A percentile compares a stretch with the other conserved stretches of the same genome.
Evolutionary conservation across 768 basidiomycete genomes (phyloP).

Genomic region (Lentinula guzmanii): DNA sequence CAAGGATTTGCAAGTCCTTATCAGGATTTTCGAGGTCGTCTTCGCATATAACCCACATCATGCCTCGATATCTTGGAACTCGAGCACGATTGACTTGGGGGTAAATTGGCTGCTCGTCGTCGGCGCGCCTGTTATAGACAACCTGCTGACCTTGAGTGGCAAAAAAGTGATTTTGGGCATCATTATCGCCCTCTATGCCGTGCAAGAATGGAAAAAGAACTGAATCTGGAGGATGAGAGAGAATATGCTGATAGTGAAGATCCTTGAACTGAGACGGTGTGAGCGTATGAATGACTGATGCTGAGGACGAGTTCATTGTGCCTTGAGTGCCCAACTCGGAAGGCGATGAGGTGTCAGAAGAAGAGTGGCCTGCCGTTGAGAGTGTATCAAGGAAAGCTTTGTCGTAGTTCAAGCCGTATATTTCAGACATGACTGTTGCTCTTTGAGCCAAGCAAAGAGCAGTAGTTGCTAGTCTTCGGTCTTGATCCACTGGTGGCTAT

Average conservation of each 20-base stretch:
- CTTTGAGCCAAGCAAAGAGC: background rate
- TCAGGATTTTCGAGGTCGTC: conserved; percentile 47
- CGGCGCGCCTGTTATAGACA: conserved; percentile 1
- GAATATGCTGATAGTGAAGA: conserved; percentile 37
- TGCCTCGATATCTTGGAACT: conserved; percentile 55
- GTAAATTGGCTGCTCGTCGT: conserved; percentile 7
- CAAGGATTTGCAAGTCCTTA: conserved; percentile 21
- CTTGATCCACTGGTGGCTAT: background rate
- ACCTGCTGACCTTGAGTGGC: conserved; percentile 25
- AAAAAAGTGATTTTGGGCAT: conserved; percentile 80
- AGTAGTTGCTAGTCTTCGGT: background rate
- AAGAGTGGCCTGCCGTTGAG: background rate
- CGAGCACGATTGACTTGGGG: conserved; percentile 16
- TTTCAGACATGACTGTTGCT: background rate
- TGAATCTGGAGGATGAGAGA: conserved; percentile 59
- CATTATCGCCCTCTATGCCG: conserved; percentile 77
- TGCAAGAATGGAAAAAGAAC: conserved; percentile 88
- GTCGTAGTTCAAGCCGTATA: conserved; percentile 2
- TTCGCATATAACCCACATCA: conserved; percentile 79
- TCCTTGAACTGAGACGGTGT: conserved; percentile 2
- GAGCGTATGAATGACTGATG: background rate
- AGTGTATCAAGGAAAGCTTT: conserved; percentile 1
- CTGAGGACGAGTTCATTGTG: background rate
- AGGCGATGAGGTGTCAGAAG: background rate
- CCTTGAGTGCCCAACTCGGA: background rate